Percentiles rank a stretch among this genome's conserved stretches.
phyloP scores from a whole-genome alignment of 2,329 filamentous ascomycete genomes.

The Stenocarpella maydis region DNA sequence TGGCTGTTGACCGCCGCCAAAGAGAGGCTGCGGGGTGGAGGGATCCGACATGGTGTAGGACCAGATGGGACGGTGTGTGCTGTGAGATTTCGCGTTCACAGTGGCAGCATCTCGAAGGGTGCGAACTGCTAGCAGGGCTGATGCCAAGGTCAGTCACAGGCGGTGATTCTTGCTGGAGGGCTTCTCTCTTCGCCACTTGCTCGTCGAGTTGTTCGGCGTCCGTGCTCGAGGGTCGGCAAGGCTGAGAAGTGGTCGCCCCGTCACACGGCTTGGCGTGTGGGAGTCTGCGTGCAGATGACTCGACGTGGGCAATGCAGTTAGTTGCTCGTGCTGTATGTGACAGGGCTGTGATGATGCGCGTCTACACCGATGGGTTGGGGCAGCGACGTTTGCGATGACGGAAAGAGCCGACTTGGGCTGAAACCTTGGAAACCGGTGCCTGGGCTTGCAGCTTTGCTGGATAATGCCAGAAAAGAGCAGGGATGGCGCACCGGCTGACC shows the following conservation, averaged over 20 bases:
- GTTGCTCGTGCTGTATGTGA: not conserved
- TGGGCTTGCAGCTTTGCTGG: not conserved
- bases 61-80: conserved; percentile 16
- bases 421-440: conserved; percentile 26
- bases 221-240: conserved; percentile 1
- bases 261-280: not conserved
- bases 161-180: not conserved
- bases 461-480: conserved; percentile 8
- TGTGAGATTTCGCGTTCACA: conserved; percentile 7
- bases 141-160: not conserved
- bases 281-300: not conserved
- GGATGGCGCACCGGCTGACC: not conserved
- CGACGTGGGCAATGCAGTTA: not conserved
- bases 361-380: conserved; percentile 29
- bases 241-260: not conserved
- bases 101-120: conserved; percentile 26
- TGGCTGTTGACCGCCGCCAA: conserved; percentile 49
- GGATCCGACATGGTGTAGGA: conserved; percentile 52
- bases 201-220: not conserved
- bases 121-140: not conserved
- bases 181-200: not conserved
- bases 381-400: too few relatives aligned
- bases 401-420: conserved; percentile 32
- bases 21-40: conserved; percentile 56
- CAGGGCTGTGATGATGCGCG: conserved; percentile 10